These are phyloP conservation scores for Hyphopichia pseudoburtonii DNA, from an alignment of 1,139 yeast genomes.

Conservation along the genomic window DNA sequence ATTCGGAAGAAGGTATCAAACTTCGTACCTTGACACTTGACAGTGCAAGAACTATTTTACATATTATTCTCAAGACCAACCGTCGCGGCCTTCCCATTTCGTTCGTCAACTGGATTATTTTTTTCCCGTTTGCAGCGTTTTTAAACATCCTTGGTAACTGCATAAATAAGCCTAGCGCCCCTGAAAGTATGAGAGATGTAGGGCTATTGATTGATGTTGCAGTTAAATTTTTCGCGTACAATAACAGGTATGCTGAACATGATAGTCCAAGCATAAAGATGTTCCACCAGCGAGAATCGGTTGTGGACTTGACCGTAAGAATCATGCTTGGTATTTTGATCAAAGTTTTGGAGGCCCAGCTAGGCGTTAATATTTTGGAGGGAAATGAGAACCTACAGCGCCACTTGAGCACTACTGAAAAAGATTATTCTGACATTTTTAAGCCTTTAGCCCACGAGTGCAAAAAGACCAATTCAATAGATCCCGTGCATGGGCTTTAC, in stretches of 20 bases:
- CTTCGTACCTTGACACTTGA: slow-evolving; percentile 28
- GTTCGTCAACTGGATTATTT: slow-evolving; percentile 33
- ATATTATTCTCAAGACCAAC: slow-evolving; percentile 21
- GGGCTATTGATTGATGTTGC: slow-evolving; percentile 30
- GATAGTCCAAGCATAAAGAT: slow-evolving; percentile 8
- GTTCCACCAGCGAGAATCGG: slow-evolving; percentile 23
- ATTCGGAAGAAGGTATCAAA: slow-evolving; percentile 14
- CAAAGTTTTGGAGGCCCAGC: slow-evolving; percentile 23
- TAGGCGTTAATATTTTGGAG: slow-evolving; percentile 15
- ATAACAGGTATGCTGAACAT: slow-evolving; percentile 13
- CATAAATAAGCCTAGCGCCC: slow-evolving; percentile 29
- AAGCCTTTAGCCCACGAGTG: not conserved
- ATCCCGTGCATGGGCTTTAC: not conserved
- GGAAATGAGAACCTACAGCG: slow-evolving; percentile 16
- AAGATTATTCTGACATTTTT: slow-evolving; percentile 25
- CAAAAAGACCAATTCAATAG: not conserved
- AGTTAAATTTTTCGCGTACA: slow-evolving; percentile 20
- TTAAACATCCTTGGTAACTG: slow-evolving; percentile 31
- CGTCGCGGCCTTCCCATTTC: slow-evolving; percentile 20
- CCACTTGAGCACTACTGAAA: slow-evolving; percentile 23
- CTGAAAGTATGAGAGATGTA: slow-evolving; percentile 29
- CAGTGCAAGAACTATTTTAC: slow-evolving; percentile 37
- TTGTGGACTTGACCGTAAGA: slow-evolving; percentile 21
- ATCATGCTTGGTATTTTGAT: slow-evolving; percentile 25
- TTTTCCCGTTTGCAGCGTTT: slow-evolving; percentile 36